phyloP scores from a whole-genome alignment of 2,329 filamentous ascomycete species.

The Berkeleyomyces basicola region DNA sequence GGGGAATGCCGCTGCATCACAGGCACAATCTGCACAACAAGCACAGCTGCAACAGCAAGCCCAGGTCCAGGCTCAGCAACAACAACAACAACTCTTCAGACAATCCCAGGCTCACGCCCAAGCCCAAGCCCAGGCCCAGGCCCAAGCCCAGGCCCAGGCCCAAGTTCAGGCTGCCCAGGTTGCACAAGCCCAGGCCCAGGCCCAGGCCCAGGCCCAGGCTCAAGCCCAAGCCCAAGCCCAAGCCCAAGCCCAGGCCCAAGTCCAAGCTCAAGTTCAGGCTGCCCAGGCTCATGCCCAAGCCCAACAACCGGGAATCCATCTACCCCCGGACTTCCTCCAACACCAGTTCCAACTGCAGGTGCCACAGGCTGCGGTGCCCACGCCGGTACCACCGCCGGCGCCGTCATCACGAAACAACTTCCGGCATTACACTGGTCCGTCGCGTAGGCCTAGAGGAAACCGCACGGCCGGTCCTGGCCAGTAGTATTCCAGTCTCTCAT shows the following conservation, averaged over 20 bases:
- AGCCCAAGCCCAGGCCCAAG: background rate
- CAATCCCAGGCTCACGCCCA: background rate
- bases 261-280: slow-evolving; percentile 8
- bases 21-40: background rate
- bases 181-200: slow-evolving; percentile 16
- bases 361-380: background rate
- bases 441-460: slow-evolving; percentile 1
- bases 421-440: slow-evolving; percentile 8
- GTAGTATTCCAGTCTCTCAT: background rate
- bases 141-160: background rate
- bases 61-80: slow-evolving; percentile 1
- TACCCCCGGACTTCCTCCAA: slow-evolving; percentile 6
- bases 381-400: slow-evolving; percentile 4
- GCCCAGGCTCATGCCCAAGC: slow-evolving; percentile 2
- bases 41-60: background rate
- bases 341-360: slow-evolving; percentile 12
- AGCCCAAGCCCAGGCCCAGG: background rate
- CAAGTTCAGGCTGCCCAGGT: slow-evolving; percentile 1
- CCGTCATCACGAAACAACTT: slow-evolving; percentile 6
- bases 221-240: background rate
- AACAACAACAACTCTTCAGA: slow-evolving; percentile 6
- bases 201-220: slow-evolving; percentile 12
- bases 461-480: background rate
- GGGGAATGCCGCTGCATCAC: slow-evolving; percentile 2
- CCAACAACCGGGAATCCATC: slow-evolving; percentile 1